Conservation (phyloP, 176 grass and related monocot species). For the Aegilops umbellulata region DNA sequence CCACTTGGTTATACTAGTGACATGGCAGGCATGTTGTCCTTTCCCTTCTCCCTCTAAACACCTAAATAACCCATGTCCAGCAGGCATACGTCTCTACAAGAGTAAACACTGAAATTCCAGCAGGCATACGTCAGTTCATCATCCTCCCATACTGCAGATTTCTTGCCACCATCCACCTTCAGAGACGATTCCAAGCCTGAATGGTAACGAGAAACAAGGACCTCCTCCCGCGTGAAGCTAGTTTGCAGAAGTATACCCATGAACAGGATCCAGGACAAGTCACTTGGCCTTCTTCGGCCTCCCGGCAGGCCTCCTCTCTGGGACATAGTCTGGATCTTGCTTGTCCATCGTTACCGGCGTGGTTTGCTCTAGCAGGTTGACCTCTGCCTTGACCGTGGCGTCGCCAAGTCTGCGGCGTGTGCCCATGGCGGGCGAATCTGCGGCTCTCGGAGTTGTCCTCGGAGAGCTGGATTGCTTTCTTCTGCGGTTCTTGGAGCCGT, state of each 20-base stretch:
- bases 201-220: not conserved
- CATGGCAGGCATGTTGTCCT: not conserved
- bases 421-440: constrained; percentile 21
- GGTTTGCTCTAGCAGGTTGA: constrained; percentile 37
- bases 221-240: not conserved
- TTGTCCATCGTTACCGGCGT: not conserved
- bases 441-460: not conserved
- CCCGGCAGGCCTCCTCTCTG: constrained; percentile 32
- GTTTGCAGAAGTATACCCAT: not conserved
- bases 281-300: constrained; percentile 36
- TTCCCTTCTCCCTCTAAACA: not conserved
- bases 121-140: not conserved
- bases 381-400: constrained; percentile 10
- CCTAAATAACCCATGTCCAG: not conserved
- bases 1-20: not conserved
- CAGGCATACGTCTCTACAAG: not conserved
- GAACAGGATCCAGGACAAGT: not conserved
- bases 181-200: not conserved
- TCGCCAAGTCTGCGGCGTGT: constrained; percentile 7
- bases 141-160: not conserved
- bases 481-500: constrained; percentile 35
- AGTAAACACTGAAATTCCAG: not conserved
- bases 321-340: constrained; percentile 17
- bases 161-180: not conserved
- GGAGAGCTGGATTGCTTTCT: constrained; percentile 24